Evolutionary conservation across 148 eudicot genomes (phyloP).

Genomic region (Fagopyrum tataricum): DNA sequence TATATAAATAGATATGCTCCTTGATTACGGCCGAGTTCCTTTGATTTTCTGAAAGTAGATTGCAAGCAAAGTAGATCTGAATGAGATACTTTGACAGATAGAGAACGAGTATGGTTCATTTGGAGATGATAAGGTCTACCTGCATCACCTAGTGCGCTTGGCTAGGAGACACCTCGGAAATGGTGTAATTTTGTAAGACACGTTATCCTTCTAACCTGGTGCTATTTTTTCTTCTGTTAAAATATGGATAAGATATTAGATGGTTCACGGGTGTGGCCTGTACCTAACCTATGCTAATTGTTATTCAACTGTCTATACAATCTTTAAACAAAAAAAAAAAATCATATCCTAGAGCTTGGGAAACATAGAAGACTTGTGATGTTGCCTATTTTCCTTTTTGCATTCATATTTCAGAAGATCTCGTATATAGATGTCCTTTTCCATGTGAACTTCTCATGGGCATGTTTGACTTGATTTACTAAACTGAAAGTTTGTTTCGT

Average conservation of each 20-base stretch:
- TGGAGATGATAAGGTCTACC: conserved; percentile 79
- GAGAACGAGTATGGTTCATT: conserved; percentile 96
- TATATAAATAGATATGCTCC: background rate
- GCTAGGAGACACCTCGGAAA: conserved; percentile 73
- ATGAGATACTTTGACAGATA: conserved; percentile 45
- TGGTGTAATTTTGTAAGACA: conserved; percentile 60
- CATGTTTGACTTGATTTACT: background rate
- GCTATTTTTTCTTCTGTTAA: too few relatives aligned
- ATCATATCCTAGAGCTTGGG: background rate
- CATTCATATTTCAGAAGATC: background rate
- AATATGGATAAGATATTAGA: too few relatives aligned
- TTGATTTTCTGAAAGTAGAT: background rate
- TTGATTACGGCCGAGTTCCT: background rate
- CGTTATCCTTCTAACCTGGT: background rate
- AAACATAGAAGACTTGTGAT: background rate
- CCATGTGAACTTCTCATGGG: background rate
- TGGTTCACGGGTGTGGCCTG: too few relatives aligned
- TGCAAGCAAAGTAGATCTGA: background rate
- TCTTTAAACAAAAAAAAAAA: too few relatives aligned
- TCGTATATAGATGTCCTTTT: background rate
- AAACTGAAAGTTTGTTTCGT: background rate
- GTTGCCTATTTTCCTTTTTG: background rate
- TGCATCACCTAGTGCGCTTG: conserved; percentile 59
- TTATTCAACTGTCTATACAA: background rate
- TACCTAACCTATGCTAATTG: background rate